Base-by-base conservation (phyloP, 169 alveolate species). In the Eimeria mitis region DNA sequence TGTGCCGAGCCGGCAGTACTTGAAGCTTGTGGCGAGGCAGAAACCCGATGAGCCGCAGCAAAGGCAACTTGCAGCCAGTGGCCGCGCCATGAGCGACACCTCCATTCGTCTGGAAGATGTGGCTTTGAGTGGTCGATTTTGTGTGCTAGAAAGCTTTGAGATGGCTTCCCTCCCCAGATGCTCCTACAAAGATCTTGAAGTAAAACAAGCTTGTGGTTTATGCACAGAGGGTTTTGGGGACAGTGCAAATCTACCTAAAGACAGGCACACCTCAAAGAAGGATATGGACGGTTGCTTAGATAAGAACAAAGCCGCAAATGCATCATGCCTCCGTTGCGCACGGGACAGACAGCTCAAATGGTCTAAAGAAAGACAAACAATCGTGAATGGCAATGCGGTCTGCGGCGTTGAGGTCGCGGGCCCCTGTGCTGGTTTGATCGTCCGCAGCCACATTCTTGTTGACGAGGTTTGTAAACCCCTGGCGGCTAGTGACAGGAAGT, bases 381-480 rank as follows among this genome's bases (percentile, higher is more conserved):
- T 84, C n/a, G 44, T 84, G 40, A 84, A 54, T 37, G 91, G 91
- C 91, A 84, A 59, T 61, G 91, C 42, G 34, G 91, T 84, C 54
- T 84, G 91, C 78, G 91, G 91, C 44, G 70, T 84, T 47, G 91
- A 84, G 70, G 28, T 84, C 61, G 78, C 91, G 79, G 91, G 91
- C 40, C 63, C 78, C 23, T 84, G 91, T 13, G 91, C 91, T 19
- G 91, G 91, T 61, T 61, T 84, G 19, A 61, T 84, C 14, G 40
- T 84, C 78, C 91, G 91, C 54, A 84, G 79, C 61, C 76, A 84
- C 91, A 84, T 84, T 21, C 63, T 84, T 34, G 78, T 84, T 54
- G 91, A 84, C 23, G 91, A 84, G 91, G 91, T 84, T 37, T 37
- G 91, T 84, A 28, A 37, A 73, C 71, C 34, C 47, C 1, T 9